phyloP scores from a whole-genome alignment of 176 grass and related monocot species.

The Rhynchospora tenuis region DNA sequence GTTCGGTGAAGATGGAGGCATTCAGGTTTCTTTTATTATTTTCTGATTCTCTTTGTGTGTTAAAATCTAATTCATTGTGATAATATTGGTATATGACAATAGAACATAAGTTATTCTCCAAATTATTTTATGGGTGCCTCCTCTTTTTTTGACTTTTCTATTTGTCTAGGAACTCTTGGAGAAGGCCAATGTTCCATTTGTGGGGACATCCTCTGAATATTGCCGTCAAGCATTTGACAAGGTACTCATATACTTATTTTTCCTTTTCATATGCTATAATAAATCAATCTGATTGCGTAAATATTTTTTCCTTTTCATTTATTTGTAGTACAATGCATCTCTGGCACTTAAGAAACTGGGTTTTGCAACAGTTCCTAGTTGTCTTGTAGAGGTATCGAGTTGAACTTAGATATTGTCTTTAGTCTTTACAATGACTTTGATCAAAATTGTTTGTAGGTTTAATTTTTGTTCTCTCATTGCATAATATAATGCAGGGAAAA shows the following conservation, averaged over 20 bases:
- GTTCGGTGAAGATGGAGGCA: slow-evolving; percentile 94
- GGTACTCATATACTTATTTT: slow-evolving; percentile 27
- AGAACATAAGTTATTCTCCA: neutral
- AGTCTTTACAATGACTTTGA: neutral
- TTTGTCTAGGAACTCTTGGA: slow-evolving; percentile 63
- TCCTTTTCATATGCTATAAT: neutral
- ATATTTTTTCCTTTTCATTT: slow-evolving; percentile 16
- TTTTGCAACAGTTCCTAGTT: slow-evolving; percentile 74
- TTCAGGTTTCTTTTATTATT: slow-evolving; percentile 47
- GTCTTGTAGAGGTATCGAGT: slow-evolving; percentile 65
- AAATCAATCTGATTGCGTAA: neutral
- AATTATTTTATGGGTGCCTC: neutral
- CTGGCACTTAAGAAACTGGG: slow-evolving; percentile 55
- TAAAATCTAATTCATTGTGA: neutral
- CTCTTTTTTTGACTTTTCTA: neutral
- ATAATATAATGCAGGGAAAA: slow-evolving; percentile 41
- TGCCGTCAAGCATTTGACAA: slow-evolving; percentile 76
- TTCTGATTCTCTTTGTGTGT: neutral
- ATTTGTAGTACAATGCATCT: slow-evolving; percentile 78
- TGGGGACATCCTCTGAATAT: slow-evolving; percentile 53
- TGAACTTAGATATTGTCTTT: slow-evolving; percentile 6
- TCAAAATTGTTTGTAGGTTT: neutral
- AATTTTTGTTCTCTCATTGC: slow-evolving; percentile 1
- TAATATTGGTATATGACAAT: neutral
- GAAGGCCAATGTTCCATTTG: slow-evolving; percentile 81